A percentile compares a stretch with the other conserved stretches of the same genome.
Conservation (phyloP, 306 rosid species). For the Gynostemma pentaphyllum region DNA sequence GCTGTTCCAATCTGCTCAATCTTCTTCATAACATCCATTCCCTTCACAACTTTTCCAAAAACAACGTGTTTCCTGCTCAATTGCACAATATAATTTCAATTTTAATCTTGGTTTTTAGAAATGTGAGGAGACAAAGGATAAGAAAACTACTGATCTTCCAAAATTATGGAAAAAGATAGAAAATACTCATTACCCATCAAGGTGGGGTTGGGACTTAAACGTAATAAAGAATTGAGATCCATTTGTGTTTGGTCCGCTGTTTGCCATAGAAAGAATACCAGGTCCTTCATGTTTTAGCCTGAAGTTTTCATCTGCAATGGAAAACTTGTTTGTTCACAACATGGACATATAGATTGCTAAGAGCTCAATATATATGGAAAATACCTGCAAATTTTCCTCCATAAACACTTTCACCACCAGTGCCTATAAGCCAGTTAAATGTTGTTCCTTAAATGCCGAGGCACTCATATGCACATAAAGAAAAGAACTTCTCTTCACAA, state of each 20-base stretch:
- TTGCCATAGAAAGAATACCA: constrained; percentile 94
- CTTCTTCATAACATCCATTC: constrained; percentile 64
- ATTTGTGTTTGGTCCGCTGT: constrained; percentile 87
- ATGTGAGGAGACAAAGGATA: not conserved
- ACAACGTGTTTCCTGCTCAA: constrained; percentile 85
- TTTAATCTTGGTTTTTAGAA: not conserved
- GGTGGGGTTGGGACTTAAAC: constrained; percentile 84
- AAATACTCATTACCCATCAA: constrained; percentile 57
- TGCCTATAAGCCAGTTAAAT: constrained; percentile 59
- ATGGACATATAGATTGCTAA: constrained; percentile 12
- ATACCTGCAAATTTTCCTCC: constrained; percentile 95
- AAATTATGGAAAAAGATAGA: constrained; percentile 11
- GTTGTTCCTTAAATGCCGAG: constrained; percentile 25
- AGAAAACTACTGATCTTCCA: not conserved
- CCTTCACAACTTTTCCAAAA: constrained; percentile 77
- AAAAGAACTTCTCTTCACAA: constrained; percentile 5
- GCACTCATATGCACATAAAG: constrained; percentile 13
- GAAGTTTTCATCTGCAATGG: constrained; percentile 78
- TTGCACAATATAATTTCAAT: not conserved
- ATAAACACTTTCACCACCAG: constrained; percentile 95
- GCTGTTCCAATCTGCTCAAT: constrained; percentile 68
- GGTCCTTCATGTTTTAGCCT: constrained; percentile 68
- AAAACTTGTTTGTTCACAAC: not conserved
- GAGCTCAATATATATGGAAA: constrained; percentile 8
- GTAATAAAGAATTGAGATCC: constrained; percentile 92